Evolutionary conservation across 2,329 filamentous ascomycete species (phyloP), one percentile per base, ranked within the genome.

Genomic region (Trichoderma lentiforme): DNA sequence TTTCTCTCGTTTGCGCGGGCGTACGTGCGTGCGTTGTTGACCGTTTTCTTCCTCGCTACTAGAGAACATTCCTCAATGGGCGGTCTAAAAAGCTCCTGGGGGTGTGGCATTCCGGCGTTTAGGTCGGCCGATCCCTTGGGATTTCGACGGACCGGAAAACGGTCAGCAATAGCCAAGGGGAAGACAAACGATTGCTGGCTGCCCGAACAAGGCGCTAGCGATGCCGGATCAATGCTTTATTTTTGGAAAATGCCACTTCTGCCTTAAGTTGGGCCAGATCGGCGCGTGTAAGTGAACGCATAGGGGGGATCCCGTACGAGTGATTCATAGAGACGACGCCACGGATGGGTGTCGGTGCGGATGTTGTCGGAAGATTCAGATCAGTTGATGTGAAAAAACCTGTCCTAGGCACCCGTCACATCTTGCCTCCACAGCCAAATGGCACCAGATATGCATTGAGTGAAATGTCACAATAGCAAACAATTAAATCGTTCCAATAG

Each of bases 11-110:
- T 53, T 53, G 47, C 8, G 18, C 18, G 56, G 28, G 28, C 15
- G 11, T 18, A 32, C 14, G 51, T 28, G 21, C 26, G 53, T 57
- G 21, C n/a, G 14, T 24, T 24, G 8, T 51, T 51, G 6, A 24
- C n/a, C n/a, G 12, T 14, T 28, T 28, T 43, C 60, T 39, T 26
- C 24, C 24, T 58, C 21, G 53, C 15, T 58, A 32, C 64, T 11
- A 36, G 39, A 51, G 39, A 62, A 62, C 66, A 39, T 30, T 68
- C 56, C 26, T 51, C 56, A 70, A 70, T 70, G 57, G 14, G 66
- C 66, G 66, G 57, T 70, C 66, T 53, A 70, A 70, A 9, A n/a
- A 14, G 24, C 56, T 47, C 28, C 56, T n/a, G 15, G 9, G 39
- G 26, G 53, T 14, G 43, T 60, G 24, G 12, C 14, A 26, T 53